Percentiles rank a stretch among this genome's conserved stretches.
These are phyloP conservation scores for Choanephora cucurbitarum DNA, from an alignment of 371 early-diverging fungal species.

Conservation along the genomic window DNA sequence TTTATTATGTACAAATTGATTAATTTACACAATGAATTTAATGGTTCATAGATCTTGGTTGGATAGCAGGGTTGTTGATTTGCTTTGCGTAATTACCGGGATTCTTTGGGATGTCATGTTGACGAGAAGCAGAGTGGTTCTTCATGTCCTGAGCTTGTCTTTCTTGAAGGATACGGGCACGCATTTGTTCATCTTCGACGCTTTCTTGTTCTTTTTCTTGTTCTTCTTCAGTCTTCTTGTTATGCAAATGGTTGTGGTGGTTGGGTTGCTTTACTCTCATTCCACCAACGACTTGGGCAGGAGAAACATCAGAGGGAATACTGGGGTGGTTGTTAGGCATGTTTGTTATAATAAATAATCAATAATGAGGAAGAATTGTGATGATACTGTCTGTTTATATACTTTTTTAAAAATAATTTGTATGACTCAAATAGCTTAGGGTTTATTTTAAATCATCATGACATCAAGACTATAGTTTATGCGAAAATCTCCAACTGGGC, in stretches of 20 bases:
- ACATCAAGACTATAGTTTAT: too few species aligned
- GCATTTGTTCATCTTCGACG: constrained; percentile 17
- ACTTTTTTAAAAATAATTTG: too few species aligned
- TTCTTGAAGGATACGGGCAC: constrained; percentile 21
- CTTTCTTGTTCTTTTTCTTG: constrained; percentile 3
- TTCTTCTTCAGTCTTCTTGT: constrained; percentile 6
- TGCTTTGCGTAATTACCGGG: constrained; percentile 23
- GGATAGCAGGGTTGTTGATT: constrained; percentile 11
- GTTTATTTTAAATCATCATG: too few species aligned
- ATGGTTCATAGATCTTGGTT: constrained; percentile 34
- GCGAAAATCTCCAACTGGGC: too few species aligned
- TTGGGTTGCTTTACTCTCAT: neutral
- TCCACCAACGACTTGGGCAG: neutral
- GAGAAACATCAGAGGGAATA: neutral
- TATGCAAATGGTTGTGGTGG: neutral
- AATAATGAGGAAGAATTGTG: too few species aligned
- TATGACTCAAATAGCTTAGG: too few species aligned
- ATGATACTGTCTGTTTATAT: too few species aligned
- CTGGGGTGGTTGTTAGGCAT: neutral
- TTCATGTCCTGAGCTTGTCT: constrained; percentile 27
- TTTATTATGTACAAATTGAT: neutral
- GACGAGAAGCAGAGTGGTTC: constrained; percentile 18
- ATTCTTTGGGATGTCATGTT: constrained; percentile 16
- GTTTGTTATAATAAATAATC: neutral
- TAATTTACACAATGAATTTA: constrained; percentile 9